Evolutionary conservation across 2,329 filamentous ascomycete species (phyloP).

Genomic region (Colletotrichum godetiae): DNA sequence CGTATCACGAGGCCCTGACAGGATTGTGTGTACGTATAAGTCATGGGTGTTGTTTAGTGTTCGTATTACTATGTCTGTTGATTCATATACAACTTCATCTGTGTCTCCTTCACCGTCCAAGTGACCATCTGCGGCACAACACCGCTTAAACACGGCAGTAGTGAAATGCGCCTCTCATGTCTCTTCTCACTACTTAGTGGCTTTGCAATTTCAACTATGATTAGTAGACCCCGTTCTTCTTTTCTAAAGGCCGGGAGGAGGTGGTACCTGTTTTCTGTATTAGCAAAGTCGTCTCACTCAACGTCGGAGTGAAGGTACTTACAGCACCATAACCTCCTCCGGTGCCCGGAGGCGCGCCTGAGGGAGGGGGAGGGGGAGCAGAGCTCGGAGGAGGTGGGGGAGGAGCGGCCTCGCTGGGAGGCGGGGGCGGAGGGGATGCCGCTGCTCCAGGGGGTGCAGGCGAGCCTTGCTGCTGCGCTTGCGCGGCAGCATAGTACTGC

Average conservation of each 20-base stretch:
- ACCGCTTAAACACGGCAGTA: neutral
- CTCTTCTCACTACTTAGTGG: neutral
- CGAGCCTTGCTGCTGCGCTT: conserved; percentile 58
- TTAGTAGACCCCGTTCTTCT: neutral
- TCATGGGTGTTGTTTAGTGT: neutral
- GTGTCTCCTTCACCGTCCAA: neutral
- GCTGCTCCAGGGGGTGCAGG: conserved; percentile 60
- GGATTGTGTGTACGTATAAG: neutral
- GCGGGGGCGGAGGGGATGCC: conserved; percentile 67
- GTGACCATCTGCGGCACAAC: neutral
- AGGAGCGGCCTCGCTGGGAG: conserved; percentile 69
- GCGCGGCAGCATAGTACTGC: conserved; percentile 71
- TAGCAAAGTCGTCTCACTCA: neutral
- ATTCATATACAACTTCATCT: conserved; percentile 21
- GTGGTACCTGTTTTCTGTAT: conserved; percentile 59
- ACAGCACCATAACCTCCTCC: conserved; percentile 71
- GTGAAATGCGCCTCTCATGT: neutral
- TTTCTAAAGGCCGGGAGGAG: conserved; percentile 64
- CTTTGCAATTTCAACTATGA: neutral
- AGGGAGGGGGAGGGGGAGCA: conserved; percentile 63
- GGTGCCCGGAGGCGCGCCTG: conserved; percentile 62
- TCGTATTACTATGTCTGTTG: conserved; percentile 26
- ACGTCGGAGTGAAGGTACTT: conserved; percentile 47
- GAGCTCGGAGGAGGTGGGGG: conserved; percentile 70
- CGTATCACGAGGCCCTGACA: neutral